phyloP scores from a whole-genome alignment of 805 yeast species.

The Candida endomychidarum region DNA sequence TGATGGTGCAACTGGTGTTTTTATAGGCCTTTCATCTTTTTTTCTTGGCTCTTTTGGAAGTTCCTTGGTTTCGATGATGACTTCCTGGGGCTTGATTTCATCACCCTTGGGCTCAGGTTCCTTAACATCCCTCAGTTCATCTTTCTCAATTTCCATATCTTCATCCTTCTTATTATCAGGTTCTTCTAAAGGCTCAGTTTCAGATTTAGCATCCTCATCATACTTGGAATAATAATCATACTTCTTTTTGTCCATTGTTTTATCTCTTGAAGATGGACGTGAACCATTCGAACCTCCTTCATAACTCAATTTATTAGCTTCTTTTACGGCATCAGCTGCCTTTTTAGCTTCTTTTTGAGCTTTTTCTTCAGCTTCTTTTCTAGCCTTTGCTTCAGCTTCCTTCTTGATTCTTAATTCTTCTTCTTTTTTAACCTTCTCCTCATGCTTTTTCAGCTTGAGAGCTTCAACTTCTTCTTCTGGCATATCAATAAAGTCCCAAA shows the following conservation, averaged over 20 bases:
- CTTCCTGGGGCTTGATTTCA: conserved; percentile 1
- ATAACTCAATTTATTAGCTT: conserved; percentile 12
- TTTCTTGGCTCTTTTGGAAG: neutral
- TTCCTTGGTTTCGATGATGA: conserved; percentile 7
- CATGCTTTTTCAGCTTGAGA: conserved; percentile 22
- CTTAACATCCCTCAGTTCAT: neutral
- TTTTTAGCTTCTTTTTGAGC: conserved; percentile 2
- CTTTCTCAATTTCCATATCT: conserved; percentile 2
- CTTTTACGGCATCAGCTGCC: conserved; percentile 6
- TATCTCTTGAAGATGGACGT: conserved; percentile 7
- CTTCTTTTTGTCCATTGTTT: conserved; percentile 21
- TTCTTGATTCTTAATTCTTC: conserved; percentile 16
- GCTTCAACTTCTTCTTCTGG: conserved; percentile 39
- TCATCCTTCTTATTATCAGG: too few species aligned
- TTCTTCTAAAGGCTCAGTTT: too few species aligned
- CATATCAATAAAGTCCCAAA: conserved; percentile 58
- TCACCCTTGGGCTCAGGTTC: neutral
- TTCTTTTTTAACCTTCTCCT: conserved; percentile 11
- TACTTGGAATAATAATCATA: conserved; percentile 31
- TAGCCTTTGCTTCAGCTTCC: conserved; percentile 16
- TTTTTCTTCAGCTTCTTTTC: conserved; percentile 14
- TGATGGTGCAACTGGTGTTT: neutral
- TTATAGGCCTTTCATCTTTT: neutral
- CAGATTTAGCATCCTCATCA: conserved; percentile 1
- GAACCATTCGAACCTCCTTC: neutral